These are phyloP conservation scores for Reutealis trisperma DNA, from an alignment of 345 rosid genomes.

Conservation along the genomic window DNA sequence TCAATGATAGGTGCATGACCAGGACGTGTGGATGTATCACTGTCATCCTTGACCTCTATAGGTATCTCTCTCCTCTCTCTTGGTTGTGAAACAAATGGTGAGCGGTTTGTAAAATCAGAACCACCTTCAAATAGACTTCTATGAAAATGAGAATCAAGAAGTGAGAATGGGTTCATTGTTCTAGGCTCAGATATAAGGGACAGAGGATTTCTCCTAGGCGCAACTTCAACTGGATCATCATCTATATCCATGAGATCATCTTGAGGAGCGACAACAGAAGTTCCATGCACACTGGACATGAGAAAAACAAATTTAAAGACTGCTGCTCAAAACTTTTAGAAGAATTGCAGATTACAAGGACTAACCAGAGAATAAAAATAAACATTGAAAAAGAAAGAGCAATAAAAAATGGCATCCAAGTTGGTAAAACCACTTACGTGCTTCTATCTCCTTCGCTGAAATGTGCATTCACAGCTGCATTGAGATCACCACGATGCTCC, in stretches of 20 bases:
- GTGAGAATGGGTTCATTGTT: conserved; percentile 41
- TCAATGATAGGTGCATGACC: conserved; percentile 64
- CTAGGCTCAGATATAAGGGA: conserved; percentile 44
- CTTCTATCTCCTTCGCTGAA: conserved; percentile 82
- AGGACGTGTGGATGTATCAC: conserved; percentile 47
- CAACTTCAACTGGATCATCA: conserved; percentile 64
- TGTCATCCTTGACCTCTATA: conserved; percentile 71
- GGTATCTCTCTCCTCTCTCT: conserved; percentile 90
- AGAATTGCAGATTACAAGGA: neutral
- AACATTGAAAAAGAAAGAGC: neutral
- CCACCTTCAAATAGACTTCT: conserved; percentile 45
- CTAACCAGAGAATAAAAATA: conserved; percentile 1
- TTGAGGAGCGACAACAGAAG: conserved; percentile 38
- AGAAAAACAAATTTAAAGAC: conserved; percentile 6
- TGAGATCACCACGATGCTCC: conserved; percentile 92
- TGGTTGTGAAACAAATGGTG: conserved; percentile 72
- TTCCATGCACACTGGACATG: conserved; percentile 10
- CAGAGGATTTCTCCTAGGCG: conserved; percentile 36
- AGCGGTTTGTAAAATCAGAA: conserved; percentile 44
- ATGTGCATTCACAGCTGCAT: conserved; percentile 91
- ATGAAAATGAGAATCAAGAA: conserved; percentile 46
- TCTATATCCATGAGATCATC: conserved; percentile 90
- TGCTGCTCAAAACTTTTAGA: neutral
- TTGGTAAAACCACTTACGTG: conserved; percentile 37
- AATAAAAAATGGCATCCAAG: neutral